These are phyloP conservation scores for Closterium sp. DNA, from an alignment of 139 green algal species.

Conservation along the genomic window DNA sequence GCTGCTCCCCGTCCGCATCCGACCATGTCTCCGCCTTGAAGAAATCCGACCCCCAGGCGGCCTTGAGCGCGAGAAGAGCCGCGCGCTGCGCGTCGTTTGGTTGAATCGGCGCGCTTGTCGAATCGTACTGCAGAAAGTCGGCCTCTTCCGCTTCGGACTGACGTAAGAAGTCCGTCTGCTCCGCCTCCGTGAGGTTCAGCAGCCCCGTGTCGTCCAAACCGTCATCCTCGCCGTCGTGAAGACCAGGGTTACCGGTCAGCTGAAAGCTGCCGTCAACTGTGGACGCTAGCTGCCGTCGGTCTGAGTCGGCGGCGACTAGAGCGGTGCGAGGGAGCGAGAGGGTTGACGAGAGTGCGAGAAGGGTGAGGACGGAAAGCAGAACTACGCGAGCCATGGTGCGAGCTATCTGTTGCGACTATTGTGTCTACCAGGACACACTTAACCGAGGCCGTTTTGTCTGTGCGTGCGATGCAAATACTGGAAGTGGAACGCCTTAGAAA, in stretches of 20 bases:
- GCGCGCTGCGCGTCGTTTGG: background rate
- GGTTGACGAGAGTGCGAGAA: background rate
- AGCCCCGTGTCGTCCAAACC: background rate
- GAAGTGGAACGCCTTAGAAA: too few relatives aligned
- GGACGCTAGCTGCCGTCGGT: background rate
- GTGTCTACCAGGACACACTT: background rate
- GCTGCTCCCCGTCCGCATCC: background rate
- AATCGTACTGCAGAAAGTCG: background rate
- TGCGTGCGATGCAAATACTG: too few relatives aligned
- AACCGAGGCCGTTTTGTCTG: background rate
- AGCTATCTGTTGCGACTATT: background rate
- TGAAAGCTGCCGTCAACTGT: background rate
- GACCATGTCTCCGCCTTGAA: background rate
- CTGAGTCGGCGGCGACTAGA: background rate
- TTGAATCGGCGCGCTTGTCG: background rate
- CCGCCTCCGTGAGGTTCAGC: background rate
- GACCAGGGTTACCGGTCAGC: background rate
- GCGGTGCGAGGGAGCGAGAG: background rate
- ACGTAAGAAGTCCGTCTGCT: background rate
- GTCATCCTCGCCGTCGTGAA: background rate
- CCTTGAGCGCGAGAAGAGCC: background rate
- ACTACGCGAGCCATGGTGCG: background rate
- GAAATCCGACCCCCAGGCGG: background rate
- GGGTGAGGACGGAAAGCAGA: background rate
- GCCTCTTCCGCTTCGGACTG: background rate